These are phyloP conservation scores for Coffea canephora DNA, from an alignment of 257 asterid species.

Conservation along the genomic window DNA sequence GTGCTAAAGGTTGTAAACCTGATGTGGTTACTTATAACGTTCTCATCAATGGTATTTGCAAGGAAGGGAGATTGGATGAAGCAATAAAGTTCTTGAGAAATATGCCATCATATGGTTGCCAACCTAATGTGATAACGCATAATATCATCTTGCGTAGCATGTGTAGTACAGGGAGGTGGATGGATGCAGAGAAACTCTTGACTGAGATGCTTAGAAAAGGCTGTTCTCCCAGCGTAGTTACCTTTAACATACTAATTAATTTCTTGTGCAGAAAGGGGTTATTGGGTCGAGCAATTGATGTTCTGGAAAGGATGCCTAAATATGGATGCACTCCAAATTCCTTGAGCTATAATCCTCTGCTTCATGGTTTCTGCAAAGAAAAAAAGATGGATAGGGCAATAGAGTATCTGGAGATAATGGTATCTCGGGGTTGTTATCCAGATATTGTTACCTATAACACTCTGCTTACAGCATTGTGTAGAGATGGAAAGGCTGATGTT, in stretches of 20 bases:
- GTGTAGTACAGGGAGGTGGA: conserved; percentile 87
- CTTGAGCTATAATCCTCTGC: conserved; percentile 78
- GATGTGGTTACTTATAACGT: conserved; percentile 88
- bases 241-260: conserved; percentile 78
- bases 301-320: conserved; percentile 72
- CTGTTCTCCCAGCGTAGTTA: conserved; percentile 79
- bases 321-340: conserved; percentile 80
- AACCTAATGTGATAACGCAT: conserved; percentile 75
- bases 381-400: conserved; percentile 85
- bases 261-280: conserved; percentile 70
- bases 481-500: conserved; percentile 73
- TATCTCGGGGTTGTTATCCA: conserved; percentile 75
- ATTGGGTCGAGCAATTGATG: conserved; percentile 67
- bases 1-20: conserved; percentile 65
- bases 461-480: conserved; percentile 77
- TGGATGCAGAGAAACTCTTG: conserved; percentile 80
- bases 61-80: conserved; percentile 75
- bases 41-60: conserved; percentile 74
- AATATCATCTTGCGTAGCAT: conserved; percentile 75
- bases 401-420: conserved; percentile 80
- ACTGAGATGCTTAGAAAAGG: conserved; percentile 75
- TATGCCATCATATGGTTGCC: conserved; percentile 70
- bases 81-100: conserved; percentile 66
- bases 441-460: conserved; percentile 88
- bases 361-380: conserved; percentile 85